Evolutionary conservation across 1,284 basidiomycete species (phyloP).

Genomic region (Fomes fomentarius): DNA sequence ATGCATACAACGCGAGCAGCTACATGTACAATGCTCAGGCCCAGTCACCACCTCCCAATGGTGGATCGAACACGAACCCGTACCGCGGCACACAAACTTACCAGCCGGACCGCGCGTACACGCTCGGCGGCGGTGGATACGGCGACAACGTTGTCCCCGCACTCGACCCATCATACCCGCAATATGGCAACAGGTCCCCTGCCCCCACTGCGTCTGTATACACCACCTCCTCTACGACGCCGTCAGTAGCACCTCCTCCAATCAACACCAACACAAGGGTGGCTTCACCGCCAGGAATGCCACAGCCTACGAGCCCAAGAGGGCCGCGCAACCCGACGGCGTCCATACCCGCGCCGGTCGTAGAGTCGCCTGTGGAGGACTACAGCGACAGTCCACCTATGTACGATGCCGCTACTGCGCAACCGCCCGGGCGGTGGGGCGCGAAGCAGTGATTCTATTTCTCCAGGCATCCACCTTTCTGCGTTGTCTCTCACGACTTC

Average conservation of each 20-base stretch:
- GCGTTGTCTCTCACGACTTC: not conserved
- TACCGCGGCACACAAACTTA: conserved; percentile 32
- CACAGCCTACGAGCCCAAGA: conserved; percentile 22
- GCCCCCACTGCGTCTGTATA: conserved; percentile 24
- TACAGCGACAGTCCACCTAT: conserved; percentile 63
- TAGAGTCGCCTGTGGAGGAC: conserved; percentile 30
- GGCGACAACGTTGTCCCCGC: conserved; percentile 48
- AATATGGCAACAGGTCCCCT: conserved; percentile 23
- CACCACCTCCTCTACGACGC: conserved; percentile 21
- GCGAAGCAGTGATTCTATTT: conserved; percentile 35
- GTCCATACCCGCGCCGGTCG: conserved; percentile 11
- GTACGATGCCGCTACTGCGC: conserved; percentile 60
- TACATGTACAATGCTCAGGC: conserved; percentile 27
- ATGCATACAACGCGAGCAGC: conserved; percentile 43
- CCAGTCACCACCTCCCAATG: conserved; percentile 24
- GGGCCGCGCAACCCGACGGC: conserved; percentile 21
- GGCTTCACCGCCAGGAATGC: conserved; percentile 10
- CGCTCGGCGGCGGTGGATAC: conserved; percentile 61
- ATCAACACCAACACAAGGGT: conserved; percentile 27
- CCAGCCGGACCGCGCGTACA: conserved; percentile 54
- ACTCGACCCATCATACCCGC: conserved; percentile 16
- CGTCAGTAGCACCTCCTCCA: conserved; percentile 25
- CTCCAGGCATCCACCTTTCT: not conserved
- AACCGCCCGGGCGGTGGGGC: conserved; percentile 53
- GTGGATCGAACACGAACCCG: conserved; percentile 26